Evolutionary conservation across 1,284 basidiomycete genomes (phyloP).

Genomic region (Apiotrichum montevideense): DNA sequence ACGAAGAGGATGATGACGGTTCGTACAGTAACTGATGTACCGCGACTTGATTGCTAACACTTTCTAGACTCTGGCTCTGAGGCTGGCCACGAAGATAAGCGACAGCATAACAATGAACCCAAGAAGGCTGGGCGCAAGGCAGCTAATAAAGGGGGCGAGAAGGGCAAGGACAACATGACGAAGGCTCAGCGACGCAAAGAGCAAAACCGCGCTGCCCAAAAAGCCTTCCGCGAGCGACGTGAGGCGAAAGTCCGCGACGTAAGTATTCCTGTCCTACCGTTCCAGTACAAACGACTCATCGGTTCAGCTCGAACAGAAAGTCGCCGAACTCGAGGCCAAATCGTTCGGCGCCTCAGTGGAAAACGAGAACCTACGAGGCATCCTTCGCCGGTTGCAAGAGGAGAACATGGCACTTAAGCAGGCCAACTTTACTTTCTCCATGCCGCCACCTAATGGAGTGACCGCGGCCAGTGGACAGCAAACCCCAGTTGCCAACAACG

Average conservation of each 20-base stretch:
- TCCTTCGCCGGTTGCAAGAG: constrained; percentile 45
- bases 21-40: constrained; percentile 1
- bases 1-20: constrained; percentile 32
- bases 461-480: constrained; percentile 11
- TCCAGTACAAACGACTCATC: neutral
- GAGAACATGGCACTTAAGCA: constrained; percentile 47
- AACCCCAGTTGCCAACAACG: constrained; percentile 4
- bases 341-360: constrained; percentile 42
- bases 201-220: constrained; percentile 48
- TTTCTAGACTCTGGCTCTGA: constrained; percentile 31
- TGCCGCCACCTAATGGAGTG: constrained; percentile 26
- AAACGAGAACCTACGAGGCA: constrained; percentile 46
- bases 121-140: constrained; percentile 12
- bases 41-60: neutral
- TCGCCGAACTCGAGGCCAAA: constrained; percentile 43
- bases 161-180: constrained; percentile 19
- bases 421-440: constrained; percentile 44
- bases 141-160: constrained; percentile 14
- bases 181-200: constrained; percentile 46
- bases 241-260: constrained; percentile 47
- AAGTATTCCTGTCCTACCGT: constrained; percentile 19
- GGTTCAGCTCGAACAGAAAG: constrained; percentile 44
- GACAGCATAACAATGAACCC: constrained; percentile 20
- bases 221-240: constrained; percentile 47
- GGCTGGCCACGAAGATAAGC: constrained; percentile 39